Evolutionary conservation across 1,139 yeast species (phyloP).

Genomic region (Blastobotrys petasosporus): DNA sequence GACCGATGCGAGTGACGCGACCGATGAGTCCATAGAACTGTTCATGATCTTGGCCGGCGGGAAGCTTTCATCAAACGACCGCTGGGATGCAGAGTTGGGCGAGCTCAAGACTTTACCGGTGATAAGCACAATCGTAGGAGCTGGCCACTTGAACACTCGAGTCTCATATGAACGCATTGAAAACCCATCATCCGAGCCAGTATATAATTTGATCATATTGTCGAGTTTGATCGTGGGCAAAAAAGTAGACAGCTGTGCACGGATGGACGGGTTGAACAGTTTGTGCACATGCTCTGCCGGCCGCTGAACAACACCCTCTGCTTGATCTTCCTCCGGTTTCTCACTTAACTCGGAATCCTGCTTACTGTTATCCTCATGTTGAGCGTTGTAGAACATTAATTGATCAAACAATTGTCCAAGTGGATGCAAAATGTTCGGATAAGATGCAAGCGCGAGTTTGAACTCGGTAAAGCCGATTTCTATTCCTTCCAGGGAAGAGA

Average conservation of each 20-base stretch:
- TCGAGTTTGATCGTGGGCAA: constrained; percentile 19
- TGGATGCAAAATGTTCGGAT: constrained; percentile 25
- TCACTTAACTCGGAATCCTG: not conserved
- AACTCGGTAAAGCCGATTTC: constrained; percentile 21
- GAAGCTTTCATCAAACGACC: constrained; percentile 12
- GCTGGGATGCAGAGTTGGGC: not conserved
- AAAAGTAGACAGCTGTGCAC: constrained; percentile 30
- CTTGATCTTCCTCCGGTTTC: not conserved
- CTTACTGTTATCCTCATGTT: constrained; percentile 30
- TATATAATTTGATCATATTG: constrained; percentile 55
- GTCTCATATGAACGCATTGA: constrained; percentile 82
- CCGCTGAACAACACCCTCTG: constrained; percentile 1
- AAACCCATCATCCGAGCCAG: constrained; percentile 74
- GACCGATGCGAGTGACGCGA: not conserved
- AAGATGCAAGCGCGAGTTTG: constrained; percentile 17
- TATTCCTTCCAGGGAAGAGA: constrained; percentile 15
- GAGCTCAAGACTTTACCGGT: constrained; percentile 47
- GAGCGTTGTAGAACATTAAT: constrained; percentile 17
- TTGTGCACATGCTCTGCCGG: constrained; percentile 2
- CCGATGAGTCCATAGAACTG: not conserved
- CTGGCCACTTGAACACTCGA: constrained; percentile 83
- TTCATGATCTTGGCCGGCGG: constrained; percentile 33
- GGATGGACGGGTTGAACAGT: constrained; percentile 1
- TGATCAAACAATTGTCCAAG: constrained; percentile 25
- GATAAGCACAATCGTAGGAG: constrained; percentile 69